These are phyloP conservation scores for Bifiguratus adelaidae DNA, from an alignment of 192 early-diverging fungal species.

Conservation along the genomic window DNA sequence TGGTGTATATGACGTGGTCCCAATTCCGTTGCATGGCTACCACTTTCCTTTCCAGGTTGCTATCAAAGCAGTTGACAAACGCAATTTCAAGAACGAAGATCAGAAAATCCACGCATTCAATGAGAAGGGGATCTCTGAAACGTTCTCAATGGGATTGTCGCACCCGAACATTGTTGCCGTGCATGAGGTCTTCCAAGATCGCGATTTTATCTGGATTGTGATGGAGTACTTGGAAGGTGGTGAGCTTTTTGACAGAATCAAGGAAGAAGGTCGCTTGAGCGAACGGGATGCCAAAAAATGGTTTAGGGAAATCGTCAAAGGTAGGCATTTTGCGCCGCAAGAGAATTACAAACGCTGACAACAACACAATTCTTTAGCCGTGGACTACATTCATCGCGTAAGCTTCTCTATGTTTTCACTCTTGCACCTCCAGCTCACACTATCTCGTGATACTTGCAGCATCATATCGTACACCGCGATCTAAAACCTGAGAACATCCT, in stretches of 20 bases:
- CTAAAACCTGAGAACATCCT: conserved; percentile 56
- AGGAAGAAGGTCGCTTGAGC: conserved; percentile 26
- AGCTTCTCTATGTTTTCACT: too few relatives aligned
- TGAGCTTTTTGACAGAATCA: conserved; percentile 47
- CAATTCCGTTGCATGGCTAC: background rate
- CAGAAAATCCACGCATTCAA: conserved; percentile 34
- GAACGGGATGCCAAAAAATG: conserved; percentile 35
- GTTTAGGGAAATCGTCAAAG: conserved; percentile 40
- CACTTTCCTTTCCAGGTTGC: conserved; percentile 27
- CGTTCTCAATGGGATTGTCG: conserved; percentile 14
- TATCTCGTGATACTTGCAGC: conserved; percentile 13
- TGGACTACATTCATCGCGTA: background rate
- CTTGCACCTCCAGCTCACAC: background rate
- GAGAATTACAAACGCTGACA: conserved; percentile 9
- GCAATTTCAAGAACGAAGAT: conserved; percentile 35
- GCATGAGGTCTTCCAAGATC: conserved; percentile 33
- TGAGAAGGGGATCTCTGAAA: conserved; percentile 33
- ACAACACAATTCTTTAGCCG: background rate
- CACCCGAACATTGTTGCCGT: conserved; percentile 47
- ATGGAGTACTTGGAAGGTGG: conserved; percentile 49
- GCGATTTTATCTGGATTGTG: conserved; percentile 40
- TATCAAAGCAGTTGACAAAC: conserved; percentile 48
- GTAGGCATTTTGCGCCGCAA: conserved; percentile 38
- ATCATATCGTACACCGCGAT: conserved; percentile 47
- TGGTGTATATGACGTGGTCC: background rate